Conservation (phyloP, 208 protist genomes). For the Trypanosoma theileri region DNA sequence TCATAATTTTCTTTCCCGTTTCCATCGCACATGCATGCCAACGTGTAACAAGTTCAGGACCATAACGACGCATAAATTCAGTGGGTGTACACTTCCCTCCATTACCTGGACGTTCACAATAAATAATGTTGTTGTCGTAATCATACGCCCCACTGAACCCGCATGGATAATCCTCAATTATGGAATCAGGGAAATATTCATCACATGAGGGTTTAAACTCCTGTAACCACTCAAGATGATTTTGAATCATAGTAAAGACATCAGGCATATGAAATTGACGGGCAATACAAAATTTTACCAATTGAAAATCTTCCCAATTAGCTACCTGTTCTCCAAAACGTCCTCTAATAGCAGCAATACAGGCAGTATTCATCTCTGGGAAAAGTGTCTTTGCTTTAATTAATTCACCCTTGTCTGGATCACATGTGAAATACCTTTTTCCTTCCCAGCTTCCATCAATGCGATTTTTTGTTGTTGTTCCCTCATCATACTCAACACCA, state of each 20-base stretch:
- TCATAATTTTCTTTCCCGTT: conserved; percentile 61
- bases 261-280: conserved; percentile 76
- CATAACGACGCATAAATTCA: conserved; percentile 67
- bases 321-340: conserved; percentile 63
- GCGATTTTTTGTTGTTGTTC: conserved; percentile 43
- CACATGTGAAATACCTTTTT: conserved; percentile 57
- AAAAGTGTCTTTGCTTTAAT: conserved; percentile 49
- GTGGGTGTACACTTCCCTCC: conserved; percentile 52
- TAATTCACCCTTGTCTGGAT: conserved; percentile 43
- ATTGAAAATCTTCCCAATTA: conserved; percentile 76
- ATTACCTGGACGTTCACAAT: conserved; percentile 82
- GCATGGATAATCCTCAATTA: conserved; percentile 67
- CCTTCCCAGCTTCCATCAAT: conserved; percentile 57
- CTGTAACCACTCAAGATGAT: conserved; percentile 70
- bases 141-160: conserved; percentile 67
- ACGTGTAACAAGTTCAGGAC: conserved; percentile 54
- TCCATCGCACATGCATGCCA: conserved; percentile 71
- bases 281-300: conserved; percentile 86
- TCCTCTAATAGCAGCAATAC: conserved; percentile 43
- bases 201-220: conserved; percentile 53
- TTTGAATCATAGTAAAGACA: conserved; percentile 72
- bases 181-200: conserved; percentile 76
- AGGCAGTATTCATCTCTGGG: conserved; percentile 53
- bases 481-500: conserved; percentile 70
- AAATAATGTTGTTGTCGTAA: conserved; percentile 81